A percentile compares a stretch with the other conserved stretches of the same genome.
Evolutionary conservation across 345 rosid species (phyloP).

Genomic region (Melaleuca alternifolia): DNA sequence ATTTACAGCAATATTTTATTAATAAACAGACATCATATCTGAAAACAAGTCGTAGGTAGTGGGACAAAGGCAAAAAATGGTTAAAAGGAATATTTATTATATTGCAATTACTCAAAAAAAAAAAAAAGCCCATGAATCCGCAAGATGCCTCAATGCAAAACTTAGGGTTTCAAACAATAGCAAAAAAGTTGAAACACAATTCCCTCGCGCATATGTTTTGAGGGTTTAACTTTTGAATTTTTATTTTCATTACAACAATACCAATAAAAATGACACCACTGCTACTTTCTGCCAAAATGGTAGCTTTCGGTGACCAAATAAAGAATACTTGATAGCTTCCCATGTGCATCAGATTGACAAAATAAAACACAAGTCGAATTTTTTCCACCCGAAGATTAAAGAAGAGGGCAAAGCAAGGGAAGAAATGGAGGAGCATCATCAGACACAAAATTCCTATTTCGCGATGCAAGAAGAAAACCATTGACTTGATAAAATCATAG

Average conservation of each 20-base stretch:
- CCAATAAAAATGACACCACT: background rate
- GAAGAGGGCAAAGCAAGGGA: background rate
- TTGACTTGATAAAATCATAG: background rate
- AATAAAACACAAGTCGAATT: background rate
- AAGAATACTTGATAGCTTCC: background rate
- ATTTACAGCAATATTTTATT: background rate
- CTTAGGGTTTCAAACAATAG: background rate
- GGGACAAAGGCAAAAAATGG: background rate
- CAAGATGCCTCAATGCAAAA: background rate
- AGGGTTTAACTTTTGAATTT: background rate
- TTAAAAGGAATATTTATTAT: background rate
- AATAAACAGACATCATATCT: background rate
- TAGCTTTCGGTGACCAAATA: background rate
- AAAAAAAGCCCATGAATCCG: background rate
- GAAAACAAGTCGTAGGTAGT: background rate
- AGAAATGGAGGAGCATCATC: background rate
- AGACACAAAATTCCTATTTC: background rate
- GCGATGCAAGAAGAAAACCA: background rate
- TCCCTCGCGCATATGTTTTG: background rate
- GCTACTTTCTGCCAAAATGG: background rate
- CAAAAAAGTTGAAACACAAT: background rate
- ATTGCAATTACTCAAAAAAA: background rate
- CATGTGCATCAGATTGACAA: background rate
- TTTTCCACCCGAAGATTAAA: background rate
- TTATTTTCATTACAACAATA: background rate